phyloP scores from a whole-genome alignment of 2,329 filamentous ascomycete genomes.

The Fonsecaea pugnacius region DNA sequence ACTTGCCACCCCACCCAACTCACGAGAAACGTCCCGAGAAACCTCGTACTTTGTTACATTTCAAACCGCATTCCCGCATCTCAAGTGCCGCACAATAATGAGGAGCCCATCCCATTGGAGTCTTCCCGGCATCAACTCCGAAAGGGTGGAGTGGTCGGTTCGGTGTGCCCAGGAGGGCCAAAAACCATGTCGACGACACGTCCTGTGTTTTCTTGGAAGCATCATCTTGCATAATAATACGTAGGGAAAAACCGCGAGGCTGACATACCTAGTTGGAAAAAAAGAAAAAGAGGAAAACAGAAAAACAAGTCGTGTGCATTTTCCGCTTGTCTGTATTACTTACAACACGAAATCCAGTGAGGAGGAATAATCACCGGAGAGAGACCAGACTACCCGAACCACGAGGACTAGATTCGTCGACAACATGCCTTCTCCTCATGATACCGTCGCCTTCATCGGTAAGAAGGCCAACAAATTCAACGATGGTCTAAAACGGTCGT shows the following conservation, averaged over 20 bases:
- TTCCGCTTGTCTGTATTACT: neutral
- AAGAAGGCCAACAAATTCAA: neutral
- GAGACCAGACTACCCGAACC: neutral
- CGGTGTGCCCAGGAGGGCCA: neutral
- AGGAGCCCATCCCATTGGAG: neutral
- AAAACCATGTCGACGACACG: conserved; percentile 2
- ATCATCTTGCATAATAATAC: neutral
- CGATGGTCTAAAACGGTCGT: neutral
- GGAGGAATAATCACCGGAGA: neutral
- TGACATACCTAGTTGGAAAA: neutral
- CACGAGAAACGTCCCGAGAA: too few species aligned
- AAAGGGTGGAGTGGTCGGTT: neutral
- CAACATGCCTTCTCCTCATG: conserved; percentile 19
- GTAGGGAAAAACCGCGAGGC: neutral
- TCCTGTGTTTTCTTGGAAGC: neutral
- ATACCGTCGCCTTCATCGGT: conserved; percentile 36
- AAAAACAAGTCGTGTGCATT: neutral
- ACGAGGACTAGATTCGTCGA: neutral
- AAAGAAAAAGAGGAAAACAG: neutral
- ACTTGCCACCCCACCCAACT: too few species aligned
- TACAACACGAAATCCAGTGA: neutral
- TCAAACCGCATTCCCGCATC: neutral
- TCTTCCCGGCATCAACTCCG: neutral
- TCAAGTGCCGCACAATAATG: neutral
- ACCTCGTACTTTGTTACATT: neutral